Percentiles rank a stretch among this genome's conserved stretches.
These are phyloP conservation scores for Catharanthus roseus DNA, from an alignment of 257 asterid species.

Conservation along the genomic window DNA sequence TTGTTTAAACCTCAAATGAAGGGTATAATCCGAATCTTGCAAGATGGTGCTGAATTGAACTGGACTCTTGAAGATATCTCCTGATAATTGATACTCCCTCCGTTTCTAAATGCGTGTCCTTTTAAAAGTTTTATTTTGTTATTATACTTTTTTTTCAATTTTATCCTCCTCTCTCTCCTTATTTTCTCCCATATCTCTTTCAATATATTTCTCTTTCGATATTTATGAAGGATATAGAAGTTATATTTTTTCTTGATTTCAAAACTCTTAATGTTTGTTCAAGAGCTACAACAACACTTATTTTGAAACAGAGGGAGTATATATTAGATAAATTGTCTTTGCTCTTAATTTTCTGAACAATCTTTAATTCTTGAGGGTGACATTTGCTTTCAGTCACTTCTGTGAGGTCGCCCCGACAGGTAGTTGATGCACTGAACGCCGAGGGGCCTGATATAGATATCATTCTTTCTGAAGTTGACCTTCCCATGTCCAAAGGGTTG, in stretches of 20 bases:
- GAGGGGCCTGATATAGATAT: slow-evolving; percentile 85
- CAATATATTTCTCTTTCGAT: too few species aligned
- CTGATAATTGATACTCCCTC: too few species aligned
- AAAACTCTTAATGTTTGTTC: too few species aligned
- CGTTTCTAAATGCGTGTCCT: too few species aligned
- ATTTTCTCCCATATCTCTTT: too few species aligned
- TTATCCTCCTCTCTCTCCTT: too few species aligned
- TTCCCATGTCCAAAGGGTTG: slow-evolving; percentile 82
- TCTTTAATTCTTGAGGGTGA: slow-evolving; percentile 8
- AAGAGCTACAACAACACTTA: too few species aligned
- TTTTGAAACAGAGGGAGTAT: too few species aligned
- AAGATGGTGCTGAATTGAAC: background rate
- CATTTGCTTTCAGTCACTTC: slow-evolving; percentile 55
- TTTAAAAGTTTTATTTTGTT: too few species aligned
- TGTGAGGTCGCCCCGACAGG: slow-evolving; percentile 89
- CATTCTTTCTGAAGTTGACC: slow-evolving; percentile 87
- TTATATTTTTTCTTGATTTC: too few species aligned
- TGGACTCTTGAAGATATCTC: background rate
- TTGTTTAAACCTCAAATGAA: background rate
- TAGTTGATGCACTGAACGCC: slow-evolving; percentile 86
- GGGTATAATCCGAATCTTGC: background rate
- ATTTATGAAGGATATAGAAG: too few species aligned
- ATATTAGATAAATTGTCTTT: background rate
- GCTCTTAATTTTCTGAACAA: background rate
- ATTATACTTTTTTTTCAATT: too few species aligned